phyloP scores from a whole-genome alignment of 495 filamentous ascomycete species.

The Tuber melanosporum region DNA sequence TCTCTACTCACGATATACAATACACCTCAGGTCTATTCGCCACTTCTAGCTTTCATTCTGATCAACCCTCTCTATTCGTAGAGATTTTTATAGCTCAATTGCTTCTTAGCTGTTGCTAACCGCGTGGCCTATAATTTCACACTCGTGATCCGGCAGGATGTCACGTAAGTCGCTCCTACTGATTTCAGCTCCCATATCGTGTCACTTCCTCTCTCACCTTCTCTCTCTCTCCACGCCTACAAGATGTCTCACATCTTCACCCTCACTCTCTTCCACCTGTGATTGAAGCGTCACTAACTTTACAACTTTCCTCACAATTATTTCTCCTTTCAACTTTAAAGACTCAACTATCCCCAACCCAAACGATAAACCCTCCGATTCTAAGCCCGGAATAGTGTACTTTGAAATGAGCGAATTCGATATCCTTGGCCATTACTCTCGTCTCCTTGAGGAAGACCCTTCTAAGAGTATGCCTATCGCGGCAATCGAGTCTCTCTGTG shows the following conservation, averaged over 20 bases:
- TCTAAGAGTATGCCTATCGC: slow-evolving; percentile 93
- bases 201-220: neutral
- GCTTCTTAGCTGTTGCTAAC: neutral
- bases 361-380: slow-evolving; percentile 15
- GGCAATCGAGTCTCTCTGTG: slow-evolving; percentile 86
- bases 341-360: neutral
- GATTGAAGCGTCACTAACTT: neutral
- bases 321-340: neutral
- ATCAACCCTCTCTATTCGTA: neutral
- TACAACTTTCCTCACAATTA: neutral
- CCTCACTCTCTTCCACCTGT: neutral
- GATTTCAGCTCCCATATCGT: neutral
- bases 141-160: neutral
- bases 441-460: slow-evolving; percentile 50
- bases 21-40: neutral
- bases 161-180: neutral
- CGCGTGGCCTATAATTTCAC: neutral
- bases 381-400: slow-evolving; percentile 39
- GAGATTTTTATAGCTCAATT: neutral
- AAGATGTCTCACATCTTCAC: neutral
- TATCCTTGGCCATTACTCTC: slow-evolving; percentile 36
- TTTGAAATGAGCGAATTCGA: slow-evolving; percentile 38
- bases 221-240: neutral
- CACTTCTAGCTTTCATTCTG: neutral
- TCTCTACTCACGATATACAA: neutral